phyloP scores from a whole-genome alignment of 2,329 filamentous ascomycete genomes.

The Penicillium janthinellum region DNA sequence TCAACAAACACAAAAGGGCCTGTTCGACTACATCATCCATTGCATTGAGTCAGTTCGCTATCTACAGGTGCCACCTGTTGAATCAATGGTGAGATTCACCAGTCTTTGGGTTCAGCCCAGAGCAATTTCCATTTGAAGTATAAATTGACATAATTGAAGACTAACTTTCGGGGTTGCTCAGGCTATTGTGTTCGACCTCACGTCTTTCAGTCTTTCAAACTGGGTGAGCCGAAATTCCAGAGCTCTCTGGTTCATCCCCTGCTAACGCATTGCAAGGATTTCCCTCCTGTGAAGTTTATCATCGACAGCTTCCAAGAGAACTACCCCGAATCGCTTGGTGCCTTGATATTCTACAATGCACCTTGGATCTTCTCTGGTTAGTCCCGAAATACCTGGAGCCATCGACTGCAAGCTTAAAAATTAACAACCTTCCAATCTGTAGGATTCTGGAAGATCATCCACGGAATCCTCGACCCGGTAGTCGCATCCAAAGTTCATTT shows the following conservation, averaged over 20 bases:
- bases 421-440: background rate
- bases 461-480: constrained; percentile 14
- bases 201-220: constrained; percentile 84
- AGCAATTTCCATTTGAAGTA: background rate
- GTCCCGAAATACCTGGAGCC: background rate
- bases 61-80: constrained; percentile 28
- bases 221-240: constrained; percentile 62
- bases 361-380: constrained; percentile 49
- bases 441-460: constrained; percentile 24
- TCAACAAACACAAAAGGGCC: constrained; percentile 35
- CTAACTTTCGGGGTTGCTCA: constrained; percentile 38
- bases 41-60: constrained; percentile 42
- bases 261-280: constrained; percentile 60
- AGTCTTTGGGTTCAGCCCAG: background rate
- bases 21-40: constrained; percentile 46
- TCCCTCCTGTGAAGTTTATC: constrained; percentile 93
- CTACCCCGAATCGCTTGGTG: constrained; percentile 90
- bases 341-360: constrained; percentile 87
- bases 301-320: constrained; percentile 98
- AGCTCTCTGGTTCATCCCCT: background rate
- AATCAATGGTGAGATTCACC: constrained; percentile 18
- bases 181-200: constrained; percentile 93
- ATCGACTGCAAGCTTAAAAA: background rate
- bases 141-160: background rate
- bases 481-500: constrained; percentile 19